A percentile compares a stretch with the other conserved stretches of the same genome.
Conservation (phyloP, 179 eudicot species). For the Patellifolia procumbens region DNA sequence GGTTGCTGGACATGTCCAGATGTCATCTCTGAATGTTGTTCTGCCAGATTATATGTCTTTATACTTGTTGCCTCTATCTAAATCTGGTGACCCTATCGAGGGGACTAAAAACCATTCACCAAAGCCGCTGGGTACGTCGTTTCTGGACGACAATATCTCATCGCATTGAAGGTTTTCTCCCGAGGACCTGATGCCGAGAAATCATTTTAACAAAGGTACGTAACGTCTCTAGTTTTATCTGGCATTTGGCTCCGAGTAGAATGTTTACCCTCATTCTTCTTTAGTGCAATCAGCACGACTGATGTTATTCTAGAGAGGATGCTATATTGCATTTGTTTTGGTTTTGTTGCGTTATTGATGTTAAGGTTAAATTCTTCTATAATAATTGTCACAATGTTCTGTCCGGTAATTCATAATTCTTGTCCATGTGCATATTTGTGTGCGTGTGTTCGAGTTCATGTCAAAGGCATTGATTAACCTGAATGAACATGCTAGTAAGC, state of each 20-base stretch:
- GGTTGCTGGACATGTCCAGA: slow-evolving; percentile 76
- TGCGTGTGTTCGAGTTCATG: not conserved
- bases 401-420: not conserved
- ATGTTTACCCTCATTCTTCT: not conserved
- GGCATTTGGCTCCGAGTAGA: not conserved
- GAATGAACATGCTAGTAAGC: not conserved
- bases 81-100: slow-evolving; percentile 56
- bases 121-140: slow-evolving; percentile 73
- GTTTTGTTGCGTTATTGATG: not conserved
- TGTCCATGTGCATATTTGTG: not conserved
- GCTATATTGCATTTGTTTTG: not conserved
- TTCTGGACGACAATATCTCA: slow-evolving; percentile 59
- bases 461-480: not conserved
- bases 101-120: slow-evolving; percentile 53
- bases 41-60: slow-evolving; percentile 64
- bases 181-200: slow-evolving; percentile 60
- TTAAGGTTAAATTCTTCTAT: not conserved
- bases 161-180: slow-evolving; percentile 65
- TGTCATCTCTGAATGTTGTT: slow-evolving; percentile 78
- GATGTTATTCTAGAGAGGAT: not conserved
- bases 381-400: not conserved
- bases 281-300: not conserved
- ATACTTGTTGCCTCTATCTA: slow-evolving; percentile 61
- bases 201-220: slow-evolving; percentile 70
- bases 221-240: slow-evolving; percentile 9